Evolutionary conservation across 495 filamentous ascomycete species (phyloP).

Genomic region (Penicillium taxi): DNA sequence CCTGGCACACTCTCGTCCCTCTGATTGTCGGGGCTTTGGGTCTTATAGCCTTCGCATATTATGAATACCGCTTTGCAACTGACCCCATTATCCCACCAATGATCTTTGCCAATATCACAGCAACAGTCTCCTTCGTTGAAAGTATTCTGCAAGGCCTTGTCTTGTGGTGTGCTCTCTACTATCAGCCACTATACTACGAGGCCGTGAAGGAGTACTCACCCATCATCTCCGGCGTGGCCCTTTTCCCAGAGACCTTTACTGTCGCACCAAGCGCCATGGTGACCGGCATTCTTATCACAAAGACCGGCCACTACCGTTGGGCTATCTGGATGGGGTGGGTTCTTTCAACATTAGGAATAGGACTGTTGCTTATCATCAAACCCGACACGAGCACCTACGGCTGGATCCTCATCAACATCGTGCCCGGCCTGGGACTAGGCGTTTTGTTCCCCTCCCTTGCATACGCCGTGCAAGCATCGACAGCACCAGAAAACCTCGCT

Average conservation of each 20-base stretch:
- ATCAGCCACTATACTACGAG: slow-evolving; percentile 45
- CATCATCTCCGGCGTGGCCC: slow-evolving; percentile 38
- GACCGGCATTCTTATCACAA: slow-evolving; percentile 34
- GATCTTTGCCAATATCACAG: slow-evolving; percentile 44
- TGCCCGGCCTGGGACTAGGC: slow-evolving; percentile 42
- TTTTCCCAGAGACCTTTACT: slow-evolving; percentile 47
- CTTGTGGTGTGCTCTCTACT: slow-evolving; percentile 40
- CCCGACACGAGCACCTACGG: slow-evolving; percentile 30
- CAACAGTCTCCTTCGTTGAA: slow-evolving; percentile 33
- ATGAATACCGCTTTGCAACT: slow-evolving; percentile 38
- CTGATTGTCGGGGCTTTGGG: slow-evolving; percentile 47
- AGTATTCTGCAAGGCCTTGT: slow-evolving; percentile 45
- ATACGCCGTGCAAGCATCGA: slow-evolving; percentile 43
- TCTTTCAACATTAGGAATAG: slow-evolving; percentile 40
- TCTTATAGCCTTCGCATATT: slow-evolving; percentile 37
- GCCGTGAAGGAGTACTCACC: slow-evolving; percentile 43
- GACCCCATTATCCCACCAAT: slow-evolving; percentile 42
- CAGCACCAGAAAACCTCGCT: slow-evolving; percentile 33
- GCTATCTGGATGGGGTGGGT: slow-evolving; percentile 47
- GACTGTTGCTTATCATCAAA: slow-evolving; percentile 39
- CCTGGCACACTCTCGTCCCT: slow-evolving; percentile 49
- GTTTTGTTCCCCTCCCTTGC: slow-evolving; percentile 42
- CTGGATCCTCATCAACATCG: slow-evolving; percentile 44
- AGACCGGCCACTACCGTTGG: slow-evolving; percentile 43
- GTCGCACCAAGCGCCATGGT: slow-evolving; percentile 43